phyloP scores from a whole-genome alignment of 768 basidiomycete species.

The Arthromyces matolae region DNA sequence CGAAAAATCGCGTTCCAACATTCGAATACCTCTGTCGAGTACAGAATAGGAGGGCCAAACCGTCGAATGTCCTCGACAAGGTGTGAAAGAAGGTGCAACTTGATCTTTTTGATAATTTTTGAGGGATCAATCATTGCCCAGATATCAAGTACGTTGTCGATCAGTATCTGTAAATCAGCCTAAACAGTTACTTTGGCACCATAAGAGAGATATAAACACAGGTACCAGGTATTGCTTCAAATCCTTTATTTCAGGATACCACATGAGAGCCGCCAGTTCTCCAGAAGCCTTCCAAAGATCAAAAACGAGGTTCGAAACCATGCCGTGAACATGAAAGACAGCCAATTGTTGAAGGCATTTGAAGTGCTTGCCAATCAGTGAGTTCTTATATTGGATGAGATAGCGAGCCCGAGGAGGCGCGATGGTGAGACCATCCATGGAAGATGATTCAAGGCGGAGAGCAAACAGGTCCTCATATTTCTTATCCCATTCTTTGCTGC shows the following conservation, averaged over 20 bases:
- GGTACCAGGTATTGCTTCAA: neutral
- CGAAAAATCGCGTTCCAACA: constrained; percentile 37
- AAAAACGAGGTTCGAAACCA: constrained; percentile 20
- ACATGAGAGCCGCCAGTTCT: constrained; percentile 24
- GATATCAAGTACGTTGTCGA: constrained; percentile 29
- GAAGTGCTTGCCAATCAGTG: constrained; percentile 33
- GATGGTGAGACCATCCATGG: constrained; percentile 13
- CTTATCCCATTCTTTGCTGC: constrained; percentile 21
- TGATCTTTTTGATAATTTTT: constrained; percentile 27
- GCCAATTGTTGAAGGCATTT: constrained; percentile 29
- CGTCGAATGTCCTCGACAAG: constrained; percentile 23
- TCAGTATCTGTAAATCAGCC: constrained; percentile 18
- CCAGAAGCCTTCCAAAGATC: constrained; percentile 20
- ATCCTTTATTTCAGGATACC: constrained; percentile 27
- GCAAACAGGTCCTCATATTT: constrained; percentile 20
- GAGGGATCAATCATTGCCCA: constrained; percentile 24
- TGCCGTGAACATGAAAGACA: constrained; percentile 28
- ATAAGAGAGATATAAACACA: neutral
- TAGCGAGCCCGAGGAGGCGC: constrained; percentile 24
- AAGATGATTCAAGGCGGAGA: constrained; percentile 25
- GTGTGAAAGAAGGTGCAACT: constrained; percentile 28
- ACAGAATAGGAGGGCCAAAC: constrained; percentile 25
- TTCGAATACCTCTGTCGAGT: constrained; percentile 31
- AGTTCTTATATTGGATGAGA: constrained; percentile 32
- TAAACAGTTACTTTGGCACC: constrained; percentile 3